Base-by-base conservation (phyloP, 495 filamentous ascomycete species). In the Penicillium egyptiacum region DNA sequence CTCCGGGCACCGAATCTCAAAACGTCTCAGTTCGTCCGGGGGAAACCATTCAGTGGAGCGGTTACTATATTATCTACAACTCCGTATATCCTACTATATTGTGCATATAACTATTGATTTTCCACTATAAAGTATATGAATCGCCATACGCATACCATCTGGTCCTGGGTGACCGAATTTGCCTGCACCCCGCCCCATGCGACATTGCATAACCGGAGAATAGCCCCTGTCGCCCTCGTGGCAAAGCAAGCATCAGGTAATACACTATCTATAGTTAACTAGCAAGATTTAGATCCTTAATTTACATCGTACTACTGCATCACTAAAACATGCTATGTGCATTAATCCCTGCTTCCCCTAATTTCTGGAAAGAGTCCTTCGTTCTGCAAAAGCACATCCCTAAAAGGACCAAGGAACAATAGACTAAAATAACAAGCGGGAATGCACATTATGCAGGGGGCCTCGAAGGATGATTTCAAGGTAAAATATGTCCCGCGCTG, bases 1-100 rank as follows among this genome's bases (percentile, higher is more conserved):
- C 26, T 40, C 50, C 25, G 6, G 50, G 50, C 19, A 39, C 48
- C 33, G 35, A 50, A 10, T 19, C 25, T 42, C 22, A 52, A 28
- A 37, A 54, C 42, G 52, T 39, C 53, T 40, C 43, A 5, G 53
- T 55, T 55, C 53, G 53, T 47, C 42, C 11, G 42, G 53, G 33
- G 42, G 14, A 30, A n/a, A 9, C 14, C 14, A 37, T 7, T 16
- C 31, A 26, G n/a, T 19, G 26, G 9, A 19, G 31, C 44, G 44
- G 26, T 28, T 25, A 22, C 20, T 45, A 23, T 25, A 11, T 23
- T 40, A 19, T 17, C 25, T 45, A n/a, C 23, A n/a, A n/a, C n/a
- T n/a, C n/a, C n/a, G n/a, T 28, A 14, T n/a, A 44, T 39, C 30
- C 30, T 14, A 14, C 30, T 14, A 39, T 39, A 39, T 39, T n/a